Evolutionary conservation across 1,284 basidiomycete genomes (phyloP), one percentile per base, ranked within the genome.

Genomic region (Cryptococcus sp.): DNA sequence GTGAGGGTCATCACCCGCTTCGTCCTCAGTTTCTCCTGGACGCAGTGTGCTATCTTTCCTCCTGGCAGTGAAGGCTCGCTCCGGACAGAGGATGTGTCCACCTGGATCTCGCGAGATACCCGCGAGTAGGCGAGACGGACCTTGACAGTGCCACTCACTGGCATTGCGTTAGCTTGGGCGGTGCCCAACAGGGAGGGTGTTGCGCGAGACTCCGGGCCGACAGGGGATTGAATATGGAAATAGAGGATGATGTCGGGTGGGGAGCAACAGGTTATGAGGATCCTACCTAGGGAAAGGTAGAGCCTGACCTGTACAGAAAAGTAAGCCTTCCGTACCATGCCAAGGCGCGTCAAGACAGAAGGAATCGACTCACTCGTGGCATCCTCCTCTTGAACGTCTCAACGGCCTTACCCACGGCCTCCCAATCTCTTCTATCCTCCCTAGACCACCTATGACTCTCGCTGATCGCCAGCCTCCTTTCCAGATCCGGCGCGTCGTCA

Each of bases 201-300:
- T n/a, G n/a, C 24, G 23, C 16, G 6, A 20, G 24, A 20, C 18
- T 46, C 23, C 6, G 7, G 16, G 37, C 6, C 18, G 51, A 35
- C 20, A 1, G 23, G 38, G 20, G n/a, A 20, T 43, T 38, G 5
- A 61, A 2, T 28, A n/a, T 36, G 39, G 38, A 67, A 72, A 9
- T 53, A 56, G 2, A 75, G 53, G 13, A 68, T 58, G 15, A 73
- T 52, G 51, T 76, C 71, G 2, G 73, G 71, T 24, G 70, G 71
- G 8, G 51, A 50, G 4, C 65, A 69, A 51, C 72, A 76, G 8
- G 71, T 68, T 20, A 74, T 60, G 2, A 51, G 61, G 13, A 76
- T 37, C 12, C 64, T 54, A 3, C 72, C 73, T 9, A 70, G 62
- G 1, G 62, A 40, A 3, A 63, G 63, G 52, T 61, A 76, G 16